Evolutionary conservation across 192 early-diverging fungal species (phyloP).

Genomic region (Lobosporangium transversale): DNA sequence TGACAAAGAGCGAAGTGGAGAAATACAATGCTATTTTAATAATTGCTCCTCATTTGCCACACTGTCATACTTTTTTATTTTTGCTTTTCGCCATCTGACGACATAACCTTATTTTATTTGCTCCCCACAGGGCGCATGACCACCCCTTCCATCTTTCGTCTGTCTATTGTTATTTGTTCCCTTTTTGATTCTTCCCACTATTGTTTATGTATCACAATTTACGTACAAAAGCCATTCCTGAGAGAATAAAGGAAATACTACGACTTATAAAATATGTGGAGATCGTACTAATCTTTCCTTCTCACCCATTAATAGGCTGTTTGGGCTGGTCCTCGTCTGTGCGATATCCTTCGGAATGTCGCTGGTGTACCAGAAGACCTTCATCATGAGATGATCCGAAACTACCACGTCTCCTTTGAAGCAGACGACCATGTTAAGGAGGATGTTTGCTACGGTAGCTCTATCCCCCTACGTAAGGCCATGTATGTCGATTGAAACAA

Average conservation of each 20-base stretch:
- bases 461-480: slow-evolving; percentile 74
- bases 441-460: slow-evolving; percentile 75
- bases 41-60: too few species aligned
- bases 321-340: slow-evolving; percentile 81
- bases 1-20: too few species aligned
- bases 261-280: too few species aligned
- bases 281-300: too few species aligned
- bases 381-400: slow-evolving; percentile 60
- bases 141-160: too few species aligned
- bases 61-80: neutral
- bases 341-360: slow-evolving; percentile 71
- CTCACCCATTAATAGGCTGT: slow-evolving; percentile 65
- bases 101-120: slow-evolving; percentile 35
- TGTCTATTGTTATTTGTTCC: neutral
- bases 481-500: too few species aligned
- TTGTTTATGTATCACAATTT: neutral
- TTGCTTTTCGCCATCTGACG: slow-evolving; percentile 31
- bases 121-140: neutral
- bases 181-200: neutral
- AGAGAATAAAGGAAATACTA: too few species aligned
- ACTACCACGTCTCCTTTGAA: slow-evolving; percentile 70
- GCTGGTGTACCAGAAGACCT: slow-evolving; percentile 66
- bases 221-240: too few species aligned
- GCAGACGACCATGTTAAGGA: slow-evolving; percentile 74
- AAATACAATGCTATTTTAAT: neutral